Evolutionary conservation across 2,329 filamentous ascomycete genomes (phyloP), one percentile per base, ranked within the genome.

Genomic region (Ophiostoma sp.): DNA sequence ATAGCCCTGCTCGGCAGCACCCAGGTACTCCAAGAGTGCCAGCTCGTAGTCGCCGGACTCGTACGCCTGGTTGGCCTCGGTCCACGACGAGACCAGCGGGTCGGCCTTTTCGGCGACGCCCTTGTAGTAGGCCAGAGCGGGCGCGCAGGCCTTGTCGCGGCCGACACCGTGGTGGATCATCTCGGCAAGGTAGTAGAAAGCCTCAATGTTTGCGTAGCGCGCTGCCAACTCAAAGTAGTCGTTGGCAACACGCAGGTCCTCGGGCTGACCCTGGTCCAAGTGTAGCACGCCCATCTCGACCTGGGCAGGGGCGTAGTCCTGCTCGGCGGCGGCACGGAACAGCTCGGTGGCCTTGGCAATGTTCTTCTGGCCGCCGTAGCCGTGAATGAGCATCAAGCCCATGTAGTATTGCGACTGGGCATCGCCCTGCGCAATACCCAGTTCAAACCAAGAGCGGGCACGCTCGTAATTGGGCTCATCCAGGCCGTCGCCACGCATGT

Each of bases 1-100:
- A 77, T 96, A 97, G 17, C 95, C 95, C 82, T 97, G 94, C 80
- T 98, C 95, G 1, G 95, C 95, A 0, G 93, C 94, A 87, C 96
- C 91, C 80, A 97, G 88, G 76, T 94, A 95, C 71, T 91, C 87
- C 22, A 97, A 87, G 68, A 97, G 87, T 1, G 95, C 95, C 33
- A 91, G 87, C 78, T 97, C 93, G 39, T 90, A 86, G 78, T 97
- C 92, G 4, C 94, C 93, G 22, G 88, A 86, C 72, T 93, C 91
- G 78, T 93, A 97, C 0, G 94, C 94, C 63, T 90, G 86, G 78
- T 97, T 97, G 0, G 95, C 93, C 81, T 97, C 94, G 1, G 85
- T 84, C 85, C 97, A 94, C 0, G 93, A 91, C 0, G 93, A 95
- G 52, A 94, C 90, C 8, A 94, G 82, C 1, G 87, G 86, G 80